Base-by-base conservation (phyloP, 352 stramenopile genomes). In the Elongisporangium anandrum region DNA sequence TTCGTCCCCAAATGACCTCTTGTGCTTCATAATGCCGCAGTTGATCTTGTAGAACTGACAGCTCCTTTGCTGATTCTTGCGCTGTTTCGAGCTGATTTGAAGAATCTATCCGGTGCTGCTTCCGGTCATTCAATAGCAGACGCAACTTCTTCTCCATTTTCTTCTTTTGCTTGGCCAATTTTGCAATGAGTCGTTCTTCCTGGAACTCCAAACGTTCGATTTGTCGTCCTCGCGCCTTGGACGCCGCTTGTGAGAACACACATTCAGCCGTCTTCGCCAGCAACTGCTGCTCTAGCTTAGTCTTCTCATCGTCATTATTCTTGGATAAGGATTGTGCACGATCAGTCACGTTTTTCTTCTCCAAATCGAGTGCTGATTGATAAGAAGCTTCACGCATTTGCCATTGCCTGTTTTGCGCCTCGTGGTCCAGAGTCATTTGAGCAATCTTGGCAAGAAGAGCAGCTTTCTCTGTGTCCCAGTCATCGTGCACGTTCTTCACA, bases 101-200 rank as follows among this genome's bases (percentile, higher is more conserved):
- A 15, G 29, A 41, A 9, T 41, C 29, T 41, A 41, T 41, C 29
- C 9, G 24, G 19, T 65, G 64, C 29, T 68, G 51, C 21, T 73
- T 73, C 12, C 65, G 52, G 19, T 79, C 68, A 13, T 52, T 66
- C 57, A 80, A 63, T 19, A 85, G 26, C 3, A 56, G 60, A 16
- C 70, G 69, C 16, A 81, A 45, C 20, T 85, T 87, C 54, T 81
- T 83, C 20, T 85, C 70, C 29, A 86, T 62, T 34, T 85, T 85
- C 16, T 68, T 51, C 29, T 87, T 88, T 16, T 81, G 71, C 22
- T 86, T 83, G 0, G 41, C 41, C 10, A 68, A 26, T 26, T 72
- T 79, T 9, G 56, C 29, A 20, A 65, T 64, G 21, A 66, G 49
- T 17, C 55, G 54, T 10, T 15, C 29, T 41, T 41, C 29, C 2